Conservation (phyloP, 768 basidiomycete species). For the Tricholoma flavovirens region DNA sequence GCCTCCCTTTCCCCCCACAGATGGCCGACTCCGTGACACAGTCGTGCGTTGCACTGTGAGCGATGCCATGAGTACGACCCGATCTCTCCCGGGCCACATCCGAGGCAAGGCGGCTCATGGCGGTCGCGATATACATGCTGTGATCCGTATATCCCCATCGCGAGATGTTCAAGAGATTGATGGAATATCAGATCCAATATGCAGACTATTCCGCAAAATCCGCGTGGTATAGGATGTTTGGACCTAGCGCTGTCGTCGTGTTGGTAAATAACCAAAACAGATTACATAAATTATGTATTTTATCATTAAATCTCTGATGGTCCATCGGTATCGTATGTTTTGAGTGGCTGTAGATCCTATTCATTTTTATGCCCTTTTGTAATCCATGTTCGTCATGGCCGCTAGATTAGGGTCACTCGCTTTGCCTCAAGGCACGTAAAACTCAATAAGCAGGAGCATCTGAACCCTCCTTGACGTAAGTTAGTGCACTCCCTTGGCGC, state of each 20-base stretch:
- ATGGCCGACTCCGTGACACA: not conserved
- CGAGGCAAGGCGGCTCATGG: not conserved
- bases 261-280: not conserved
- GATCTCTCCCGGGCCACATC: not conserved
- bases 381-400: too few species aligned
- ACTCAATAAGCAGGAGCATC: too few species aligned
- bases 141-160: not conserved
- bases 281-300: not conserved
- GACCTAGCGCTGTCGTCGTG: not conserved
- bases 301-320: too few species aligned
- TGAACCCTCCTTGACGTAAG: too few species aligned
- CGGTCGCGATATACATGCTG: not conserved
- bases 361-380: too few species aligned
- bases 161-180: not conserved
- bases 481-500: too few species aligned
- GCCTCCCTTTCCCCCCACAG: too few species aligned
- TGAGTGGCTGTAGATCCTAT: too few species aligned
- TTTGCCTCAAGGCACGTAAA: too few species aligned
- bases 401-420: too few species aligned
- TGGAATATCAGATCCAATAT: not conserved
- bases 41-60: not conserved
- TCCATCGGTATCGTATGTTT: too few species aligned
- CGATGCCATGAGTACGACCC: not conserved
- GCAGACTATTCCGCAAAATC: not conserved
- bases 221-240: not conserved